phyloP scores from a whole-genome alignment of 306 rosid species.

The Dalbergia cochinchinensis region DNA sequence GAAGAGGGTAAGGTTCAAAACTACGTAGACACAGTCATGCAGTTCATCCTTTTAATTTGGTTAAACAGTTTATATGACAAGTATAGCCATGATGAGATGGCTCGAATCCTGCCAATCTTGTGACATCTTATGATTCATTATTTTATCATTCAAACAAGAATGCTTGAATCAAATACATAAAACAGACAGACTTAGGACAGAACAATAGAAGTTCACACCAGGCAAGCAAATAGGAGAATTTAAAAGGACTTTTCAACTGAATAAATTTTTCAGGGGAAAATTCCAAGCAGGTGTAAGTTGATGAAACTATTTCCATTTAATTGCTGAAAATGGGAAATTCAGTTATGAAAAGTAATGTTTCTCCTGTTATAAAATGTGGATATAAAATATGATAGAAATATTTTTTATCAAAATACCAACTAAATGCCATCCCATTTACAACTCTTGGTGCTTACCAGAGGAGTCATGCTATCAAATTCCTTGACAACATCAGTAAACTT shows the following conservation, averaged over 20 bases:
- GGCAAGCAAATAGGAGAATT: conserved; percentile 18
- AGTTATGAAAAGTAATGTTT: neutral
- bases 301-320: conserved; percentile 37
- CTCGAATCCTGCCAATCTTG: conserved; percentile 6
- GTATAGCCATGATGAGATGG: conserved; percentile 10
- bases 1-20: neutral
- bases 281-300: conserved; percentile 8
- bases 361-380: conserved; percentile 29
- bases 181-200: neutral
- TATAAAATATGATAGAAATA: conserved; percentile 7
- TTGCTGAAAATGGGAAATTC: neutral
- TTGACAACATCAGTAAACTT: conserved; percentile 89
- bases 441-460: conserved; percentile 68
- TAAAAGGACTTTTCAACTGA: neutral
- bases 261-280: neutral
- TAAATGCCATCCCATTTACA: neutral
- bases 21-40: neutral
- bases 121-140: neutral
- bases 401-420: conserved; percentile 20
- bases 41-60: conserved; percentile 2
- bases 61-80: neutral
- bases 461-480: conserved; percentile 96
- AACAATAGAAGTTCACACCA: neutral
- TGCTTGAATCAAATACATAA: neutral
- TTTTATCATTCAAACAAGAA: conserved; percentile 33